A percentile compares a stretch with the other conserved stretches of the same genome.
Evolutionary conservation across 108 stramenopile species (phyloP).

Genomic region (Fragilariopsis cylindrus): DNA sequence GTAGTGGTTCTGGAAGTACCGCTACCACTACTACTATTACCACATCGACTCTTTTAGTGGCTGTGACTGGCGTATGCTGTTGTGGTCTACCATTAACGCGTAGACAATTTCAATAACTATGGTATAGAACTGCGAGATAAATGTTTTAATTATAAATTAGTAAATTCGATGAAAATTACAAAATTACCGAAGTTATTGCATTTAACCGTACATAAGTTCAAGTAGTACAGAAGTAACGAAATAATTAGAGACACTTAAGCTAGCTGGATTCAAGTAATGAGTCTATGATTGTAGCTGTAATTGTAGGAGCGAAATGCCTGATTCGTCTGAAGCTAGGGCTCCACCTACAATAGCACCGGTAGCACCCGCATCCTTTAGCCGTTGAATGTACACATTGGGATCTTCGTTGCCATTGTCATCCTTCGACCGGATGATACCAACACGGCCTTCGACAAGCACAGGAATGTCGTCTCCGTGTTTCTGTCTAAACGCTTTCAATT

Average conservation of each 20-base stretch:
- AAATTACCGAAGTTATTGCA: background rate
- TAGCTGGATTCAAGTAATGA: background rate
- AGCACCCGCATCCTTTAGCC: conserved; percentile 68
- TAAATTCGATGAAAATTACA: background rate
- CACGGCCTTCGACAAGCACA: conserved; percentile 75
- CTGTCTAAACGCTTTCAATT: conserved; percentile 46
- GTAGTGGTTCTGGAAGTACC: no score
- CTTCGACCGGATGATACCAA: conserved; percentile 54
- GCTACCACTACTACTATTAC: background rate
- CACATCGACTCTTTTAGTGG: background rate
- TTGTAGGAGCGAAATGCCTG: conserved; percentile 2
- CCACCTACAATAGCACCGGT: conserved; percentile 76
- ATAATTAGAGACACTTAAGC: background rate
- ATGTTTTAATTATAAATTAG: background rate
- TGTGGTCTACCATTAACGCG: background rate
- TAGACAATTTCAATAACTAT: background rate
- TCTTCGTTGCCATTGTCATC: conserved; percentile 21
- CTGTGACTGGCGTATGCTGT: background rate
- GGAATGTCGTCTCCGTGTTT: conserved; percentile 61
- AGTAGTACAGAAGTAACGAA: background rate
- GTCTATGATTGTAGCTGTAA: no score
- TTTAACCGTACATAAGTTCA: background rate
- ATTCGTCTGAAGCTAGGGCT: conserved; percentile 48
- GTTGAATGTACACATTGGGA: conserved; percentile 48
- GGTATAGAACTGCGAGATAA: background rate